These are phyloP conservation scores for Ophiostoma ulmi DNA, from an alignment of 2,329 filamentous ascomycete genomes.

Conservation along the genomic window DNA sequence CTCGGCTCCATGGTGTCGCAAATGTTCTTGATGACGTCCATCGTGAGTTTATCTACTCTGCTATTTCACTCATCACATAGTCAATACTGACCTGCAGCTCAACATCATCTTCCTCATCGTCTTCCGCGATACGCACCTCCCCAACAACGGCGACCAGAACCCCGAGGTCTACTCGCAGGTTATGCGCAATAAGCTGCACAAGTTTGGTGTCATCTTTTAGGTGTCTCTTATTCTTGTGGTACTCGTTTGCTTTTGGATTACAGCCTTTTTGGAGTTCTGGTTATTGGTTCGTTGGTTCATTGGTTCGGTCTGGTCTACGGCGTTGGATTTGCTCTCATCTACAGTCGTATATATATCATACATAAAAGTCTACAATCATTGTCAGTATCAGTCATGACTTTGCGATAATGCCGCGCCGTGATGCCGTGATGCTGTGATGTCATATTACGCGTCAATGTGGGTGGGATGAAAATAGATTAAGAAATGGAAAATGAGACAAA, in stretches of 20 bases:
- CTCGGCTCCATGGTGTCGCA: slow-evolving; percentile 1
- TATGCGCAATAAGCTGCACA: slow-evolving; percentile 25
- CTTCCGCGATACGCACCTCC: slow-evolving; percentile 16
- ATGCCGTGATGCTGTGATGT: slow-evolving; percentile 7
- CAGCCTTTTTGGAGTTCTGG: slow-evolving; percentile 6
- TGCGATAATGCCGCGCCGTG: neutral
- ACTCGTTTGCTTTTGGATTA: neutral
- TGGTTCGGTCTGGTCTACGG: neutral
- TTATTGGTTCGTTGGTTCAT: neutral
- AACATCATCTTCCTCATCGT: slow-evolving; percentile 23
- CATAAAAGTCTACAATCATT: neutral
- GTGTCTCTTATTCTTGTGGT: neutral
- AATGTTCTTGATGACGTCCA: slow-evolving; percentile 17
- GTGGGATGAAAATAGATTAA: slow-evolving; percentile 1
- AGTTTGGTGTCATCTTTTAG: slow-evolving; percentile 20
- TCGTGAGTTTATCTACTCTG: neutral
- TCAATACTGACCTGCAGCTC: slow-evolving; percentile 10
- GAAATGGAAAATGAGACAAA: neutral
- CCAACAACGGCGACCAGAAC: slow-evolving; percentile 19
- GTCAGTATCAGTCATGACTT: neutral
- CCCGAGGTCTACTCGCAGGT: slow-evolving; percentile 24
- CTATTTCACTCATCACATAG: neutral
- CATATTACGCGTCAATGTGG: slow-evolving; percentile 7
- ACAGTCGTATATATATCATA: neutral
- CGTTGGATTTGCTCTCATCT: neutral